A percentile compares a stretch with the other conserved stretches of the same genome.
Evolutionary conservation across 1,284 basidiomycete genomes (phyloP).

Genomic region (Leucoagaricus sp.): DNA sequence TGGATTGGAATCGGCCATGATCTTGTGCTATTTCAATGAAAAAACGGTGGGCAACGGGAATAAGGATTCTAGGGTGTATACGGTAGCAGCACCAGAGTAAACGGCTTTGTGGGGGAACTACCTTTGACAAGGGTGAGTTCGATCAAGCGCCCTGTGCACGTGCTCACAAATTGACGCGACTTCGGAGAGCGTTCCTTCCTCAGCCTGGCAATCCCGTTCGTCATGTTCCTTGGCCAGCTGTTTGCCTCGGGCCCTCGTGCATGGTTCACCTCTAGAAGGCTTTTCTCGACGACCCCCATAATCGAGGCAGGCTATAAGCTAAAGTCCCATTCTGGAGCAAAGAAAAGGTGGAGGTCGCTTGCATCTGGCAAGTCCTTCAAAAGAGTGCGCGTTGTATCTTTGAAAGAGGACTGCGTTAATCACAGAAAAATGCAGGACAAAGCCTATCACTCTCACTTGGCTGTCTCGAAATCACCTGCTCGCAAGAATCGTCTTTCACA

Average conservation of each 20-base stretch:
- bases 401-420: neutral
- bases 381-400: constrained; percentile 56
- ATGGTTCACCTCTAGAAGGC: constrained; percentile 1
- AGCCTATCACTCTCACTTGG: constrained; percentile 71
- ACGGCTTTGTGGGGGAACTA: neutral
- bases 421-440: constrained; percentile 49
- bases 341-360: constrained; percentile 77
- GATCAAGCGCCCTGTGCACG: constrained; percentile 4
- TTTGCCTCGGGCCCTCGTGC: constrained; percentile 19
- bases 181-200: neutral
- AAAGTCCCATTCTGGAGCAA: constrained; percentile 78
- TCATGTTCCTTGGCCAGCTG: constrained; percentile 25
- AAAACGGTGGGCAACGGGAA: neutral
- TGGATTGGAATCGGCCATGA: constrained; percentile 40
- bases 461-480: constrained; percentile 63
- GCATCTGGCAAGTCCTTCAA: constrained; percentile 69
- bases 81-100: neutral
- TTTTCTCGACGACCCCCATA: constrained; percentile 50
- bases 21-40: constrained; percentile 23
- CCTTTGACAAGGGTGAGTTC: neutral
- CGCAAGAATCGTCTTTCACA: constrained; percentile 66
- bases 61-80: neutral
- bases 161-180: neutral
- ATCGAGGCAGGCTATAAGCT: constrained; percentile 60
- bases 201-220: neutral